Evolutionary conservation across 2,329 filamentous ascomycete species (phyloP), one percentile per base, ranked within the genome.

Genomic region (Alternaria incomplexa): DNA sequence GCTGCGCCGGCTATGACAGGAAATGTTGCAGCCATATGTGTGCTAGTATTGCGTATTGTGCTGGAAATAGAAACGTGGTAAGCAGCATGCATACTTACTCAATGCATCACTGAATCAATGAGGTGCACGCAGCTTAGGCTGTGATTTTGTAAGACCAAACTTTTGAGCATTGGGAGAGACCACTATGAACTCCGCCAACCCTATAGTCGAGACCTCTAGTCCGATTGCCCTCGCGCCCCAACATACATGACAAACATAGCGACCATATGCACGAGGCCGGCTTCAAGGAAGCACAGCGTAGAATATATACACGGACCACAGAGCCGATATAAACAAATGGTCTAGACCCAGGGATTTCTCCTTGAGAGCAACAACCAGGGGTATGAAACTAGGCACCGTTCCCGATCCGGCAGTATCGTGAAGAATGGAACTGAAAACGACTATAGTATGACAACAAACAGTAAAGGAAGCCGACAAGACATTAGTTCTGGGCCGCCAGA

Each of bases 401-500:
- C 56, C 57, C 57, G 61, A 55, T 58, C 62, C 60, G 55, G 61
- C 52, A 64, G 65, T 62, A 68, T 61, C 58, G 58, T 62, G 45
- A 65, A 60, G 60, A 64, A 66, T 57, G 40, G 28, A 51, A 23
- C 44, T 40, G 13, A 22, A 40, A 13, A 36, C 40, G 50, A 43
- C 32, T 30, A 62, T 20, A 58, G 30, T 44, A 40, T 9, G 54
- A 67, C 15, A 48, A 48, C 23, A 58, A 58, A 55, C 43, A 56
- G 59, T 40, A 43, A 56, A 54, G 36, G 53, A 69, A 47, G 23
- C 44, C 45, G 44, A 51, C 51, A 68, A 71, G 62, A 73, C 69
- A 73, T 75, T 71, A 74, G 45, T 54, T 57, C 55, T 59, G 58
- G 54, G 58, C 63, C 61, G 62, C 63, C n/a, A 36, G 30, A 53